A percentile compares a stretch with the other conserved stretches of the same genome.
Conservation (phyloP, 352 stramenopile species). For the Pythium periplocum region DNA sequence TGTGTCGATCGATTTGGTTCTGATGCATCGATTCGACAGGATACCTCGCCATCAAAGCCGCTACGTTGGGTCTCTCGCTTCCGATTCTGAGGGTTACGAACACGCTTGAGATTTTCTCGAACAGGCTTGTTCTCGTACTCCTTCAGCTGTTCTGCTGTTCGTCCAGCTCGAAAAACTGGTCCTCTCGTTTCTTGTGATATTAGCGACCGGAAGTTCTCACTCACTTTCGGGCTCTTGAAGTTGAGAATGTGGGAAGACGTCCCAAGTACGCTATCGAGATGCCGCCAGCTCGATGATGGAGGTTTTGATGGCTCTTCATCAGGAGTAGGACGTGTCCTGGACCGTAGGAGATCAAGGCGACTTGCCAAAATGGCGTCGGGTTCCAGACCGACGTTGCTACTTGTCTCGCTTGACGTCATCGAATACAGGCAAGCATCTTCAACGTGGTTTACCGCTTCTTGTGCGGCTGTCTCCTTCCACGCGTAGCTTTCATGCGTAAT, state of each 20-base stretch:
- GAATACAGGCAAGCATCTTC: conserved; percentile 25
- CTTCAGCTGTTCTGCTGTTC: conserved; percentile 29
- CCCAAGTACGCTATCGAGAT: conserved; percentile 62
- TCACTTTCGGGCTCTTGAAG: conserved; percentile 76
- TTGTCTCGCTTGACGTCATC: conserved; percentile 58
- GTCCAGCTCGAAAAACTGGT: background rate
- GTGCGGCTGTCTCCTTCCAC: conserved; percentile 41
- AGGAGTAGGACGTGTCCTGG: no score
- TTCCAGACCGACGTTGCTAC: conserved; percentile 6
- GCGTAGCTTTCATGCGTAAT: conserved; percentile 67
- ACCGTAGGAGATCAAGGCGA: no score
- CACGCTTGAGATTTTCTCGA: conserved; percentile 33
- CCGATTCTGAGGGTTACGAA: conserved; percentile 49
- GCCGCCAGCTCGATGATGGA: conserved; percentile 42
- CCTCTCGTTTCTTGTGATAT: conserved; percentile 17
- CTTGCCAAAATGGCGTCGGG: no score
- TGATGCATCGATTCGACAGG: conserved; percentile 34
- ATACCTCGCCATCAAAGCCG: conserved; percentile 64
- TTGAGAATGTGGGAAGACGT: conserved; percentile 69
- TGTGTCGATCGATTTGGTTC: no score
- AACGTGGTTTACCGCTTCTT: conserved; percentile 8
- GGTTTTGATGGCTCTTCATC: conserved; percentile 1
- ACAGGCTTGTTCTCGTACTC: conserved; percentile 37
- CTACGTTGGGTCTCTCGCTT: conserved; percentile 48
- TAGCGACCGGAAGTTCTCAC: conserved; percentile 66